Evolutionary conservation across 345 rosid genomes (phyloP).

Genomic region (Lepidium aucheri): DNA sequence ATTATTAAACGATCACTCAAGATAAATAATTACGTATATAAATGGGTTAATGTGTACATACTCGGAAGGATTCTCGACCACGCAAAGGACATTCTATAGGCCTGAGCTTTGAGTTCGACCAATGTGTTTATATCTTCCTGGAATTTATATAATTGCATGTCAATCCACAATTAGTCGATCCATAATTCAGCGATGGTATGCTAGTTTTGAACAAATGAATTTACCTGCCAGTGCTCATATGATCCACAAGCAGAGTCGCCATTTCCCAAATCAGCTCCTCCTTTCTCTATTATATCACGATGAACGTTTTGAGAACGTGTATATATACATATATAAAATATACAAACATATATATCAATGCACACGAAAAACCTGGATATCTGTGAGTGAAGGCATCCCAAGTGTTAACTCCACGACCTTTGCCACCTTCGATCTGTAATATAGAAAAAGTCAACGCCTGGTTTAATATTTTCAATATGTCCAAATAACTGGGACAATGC

Average conservation of each 20-base stretch:
- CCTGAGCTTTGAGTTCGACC: not conserved
- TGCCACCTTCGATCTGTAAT: slow-evolving; percentile 38
- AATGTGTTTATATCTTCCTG: slow-evolving; percentile 17
- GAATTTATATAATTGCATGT: not conserved
- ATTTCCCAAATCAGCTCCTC: slow-evolving; percentile 28
- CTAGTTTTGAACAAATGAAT: not conserved
- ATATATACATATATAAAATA: no score
- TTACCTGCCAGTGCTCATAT: slow-evolving; percentile 7
- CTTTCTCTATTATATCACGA: slow-evolving; percentile 16
- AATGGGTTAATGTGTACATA: not conserved
- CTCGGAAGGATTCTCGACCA: slow-evolving; percentile 28
- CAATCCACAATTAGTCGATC: not conserved
- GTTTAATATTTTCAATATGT: not conserved
- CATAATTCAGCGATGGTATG: not conserved
- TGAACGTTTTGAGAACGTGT: no score
- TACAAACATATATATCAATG: not conserved
- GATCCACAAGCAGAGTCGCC: slow-evolving; percentile 29
- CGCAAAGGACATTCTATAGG: slow-evolving; percentile 25
- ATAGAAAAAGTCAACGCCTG: not conserved
- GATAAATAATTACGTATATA: not conserved
- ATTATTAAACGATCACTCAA: no score
- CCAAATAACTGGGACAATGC: no score
- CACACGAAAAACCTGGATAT: slow-evolving; percentile 28
- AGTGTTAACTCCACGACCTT: slow-evolving; percentile 22
- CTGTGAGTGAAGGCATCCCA: slow-evolving; percentile 42